phyloP scores from a whole-genome alignment of 176 grass and related monocot genomes.

The Thalia dealbata region DNA sequence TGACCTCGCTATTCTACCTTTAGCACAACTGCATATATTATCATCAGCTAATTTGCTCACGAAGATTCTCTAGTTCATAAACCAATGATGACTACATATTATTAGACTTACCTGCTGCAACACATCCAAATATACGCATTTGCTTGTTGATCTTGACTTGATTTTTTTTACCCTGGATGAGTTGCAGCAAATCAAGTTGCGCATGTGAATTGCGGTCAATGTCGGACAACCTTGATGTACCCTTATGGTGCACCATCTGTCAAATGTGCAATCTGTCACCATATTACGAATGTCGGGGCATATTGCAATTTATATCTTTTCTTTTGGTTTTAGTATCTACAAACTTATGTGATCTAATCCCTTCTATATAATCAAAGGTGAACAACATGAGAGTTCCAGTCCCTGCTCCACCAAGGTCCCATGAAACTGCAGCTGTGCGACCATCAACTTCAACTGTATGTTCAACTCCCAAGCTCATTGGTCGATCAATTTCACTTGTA shows the following conservation, averaged over 20 bases:
- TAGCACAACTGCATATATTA: too few species aligned
- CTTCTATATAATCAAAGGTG: not conserved
- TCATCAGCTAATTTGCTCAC: too few species aligned
- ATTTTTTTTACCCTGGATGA: not conserved
- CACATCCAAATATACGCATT: not conserved
- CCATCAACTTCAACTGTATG: constrained; percentile 7
- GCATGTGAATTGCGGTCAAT: constrained; percentile 38
- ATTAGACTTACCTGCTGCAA: not conserved
- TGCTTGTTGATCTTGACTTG: not conserved
- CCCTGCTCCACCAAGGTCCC: not conserved
- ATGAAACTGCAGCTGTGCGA: not conserved
- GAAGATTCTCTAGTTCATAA: not conserved
- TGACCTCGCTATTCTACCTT: too few species aligned
- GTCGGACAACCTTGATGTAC: constrained; percentile 36
- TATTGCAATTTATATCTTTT: not conserved
- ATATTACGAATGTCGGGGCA: constrained; percentile 35
- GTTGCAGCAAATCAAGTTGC: constrained; percentile 27
- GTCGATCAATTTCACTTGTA: not conserved
- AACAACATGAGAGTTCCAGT: not conserved
- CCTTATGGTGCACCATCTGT: constrained; percentile 36
- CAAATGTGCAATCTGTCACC: constrained; percentile 29
- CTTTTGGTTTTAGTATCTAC: not conserved
- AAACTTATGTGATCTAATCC: not conserved
- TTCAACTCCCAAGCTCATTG: not conserved
- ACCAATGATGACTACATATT: too few species aligned